These are phyloP conservation scores for Nicotiana paniculata DNA, from an alignment of 257 asterid genomes.

Conservation along the genomic window DNA sequence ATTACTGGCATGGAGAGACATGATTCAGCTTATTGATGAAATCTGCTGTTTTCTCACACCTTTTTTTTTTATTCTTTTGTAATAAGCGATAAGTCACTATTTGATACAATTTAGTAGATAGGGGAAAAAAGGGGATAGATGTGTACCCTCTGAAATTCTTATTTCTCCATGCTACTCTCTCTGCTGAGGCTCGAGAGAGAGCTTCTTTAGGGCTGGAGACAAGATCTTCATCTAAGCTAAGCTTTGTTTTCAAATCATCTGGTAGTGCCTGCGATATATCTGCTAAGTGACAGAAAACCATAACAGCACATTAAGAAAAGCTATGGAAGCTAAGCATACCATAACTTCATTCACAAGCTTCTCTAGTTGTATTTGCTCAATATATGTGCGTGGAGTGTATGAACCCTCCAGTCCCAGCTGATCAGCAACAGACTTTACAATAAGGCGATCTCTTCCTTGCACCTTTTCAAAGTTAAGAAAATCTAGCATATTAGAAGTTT, in stretches of 20 bases:
- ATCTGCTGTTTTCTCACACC: neutral
- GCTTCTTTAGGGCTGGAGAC: constrained; percentile 87
- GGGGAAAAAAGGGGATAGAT: neutral
- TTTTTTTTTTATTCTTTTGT: neutral
- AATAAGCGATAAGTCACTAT: neutral
- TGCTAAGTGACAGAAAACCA: constrained; percentile 18
- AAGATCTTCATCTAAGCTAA: constrained; percentile 81
- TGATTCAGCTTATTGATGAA: neutral
- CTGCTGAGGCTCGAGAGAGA: constrained; percentile 70
- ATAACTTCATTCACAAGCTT: constrained; percentile 87
- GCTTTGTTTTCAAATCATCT: constrained; percentile 86
- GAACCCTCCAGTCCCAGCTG: constrained; percentile 89
- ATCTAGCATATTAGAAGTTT: constrained; percentile 2
- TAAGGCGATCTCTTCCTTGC: constrained; percentile 84
- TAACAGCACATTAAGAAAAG: constrained; percentile 4
- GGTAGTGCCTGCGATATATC: constrained; percentile 69
- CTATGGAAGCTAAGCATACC: constrained; percentile 45
- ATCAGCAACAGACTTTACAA: constrained; percentile 60
- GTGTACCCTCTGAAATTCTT: constrained; percentile 57
- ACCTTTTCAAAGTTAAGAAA: constrained; percentile 40
- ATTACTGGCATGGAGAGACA: neutral
- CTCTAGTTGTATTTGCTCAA: constrained; percentile 96
- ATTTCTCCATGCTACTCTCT: constrained; percentile 47
- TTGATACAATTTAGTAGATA: neutral
- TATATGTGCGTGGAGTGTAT: constrained; percentile 80